Evolutionary conservation across 2,329 filamentous ascomycete species (phyloP).

Genomic region (Cytospora piceicola): DNA sequence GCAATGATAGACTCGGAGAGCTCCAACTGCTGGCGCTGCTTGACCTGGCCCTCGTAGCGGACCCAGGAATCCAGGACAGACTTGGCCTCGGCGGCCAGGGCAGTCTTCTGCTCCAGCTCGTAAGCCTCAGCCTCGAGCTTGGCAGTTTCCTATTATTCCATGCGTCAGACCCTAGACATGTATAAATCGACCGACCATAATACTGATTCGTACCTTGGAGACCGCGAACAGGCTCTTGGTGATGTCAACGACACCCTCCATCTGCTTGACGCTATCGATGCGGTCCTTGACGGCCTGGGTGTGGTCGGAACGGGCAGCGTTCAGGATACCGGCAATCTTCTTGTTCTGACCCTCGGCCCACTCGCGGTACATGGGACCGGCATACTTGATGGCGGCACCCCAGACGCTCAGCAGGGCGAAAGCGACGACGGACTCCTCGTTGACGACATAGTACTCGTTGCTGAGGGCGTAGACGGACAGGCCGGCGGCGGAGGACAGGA

Average conservation of each 20-base stretch:
- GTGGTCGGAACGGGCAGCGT: conserved; percentile 92
- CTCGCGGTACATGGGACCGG: conserved; percentile 86
- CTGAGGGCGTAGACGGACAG: conserved; percentile 92
- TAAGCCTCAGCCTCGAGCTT: conserved; percentile 93
- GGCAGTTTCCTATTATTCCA: conserved; percentile 78
- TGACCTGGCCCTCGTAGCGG: conserved; percentile 97
- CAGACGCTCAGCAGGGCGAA: conserved; percentile 93
- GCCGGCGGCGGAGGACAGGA: conserved; percentile 90
- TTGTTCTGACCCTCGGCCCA: conserved; percentile 89
- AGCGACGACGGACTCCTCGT: conserved; percentile 96
- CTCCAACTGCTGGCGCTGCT: conserved; percentile 97
- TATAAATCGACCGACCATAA: too few species aligned
- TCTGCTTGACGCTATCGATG: conserved; percentile 93
- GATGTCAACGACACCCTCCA: conserved; percentile 90
- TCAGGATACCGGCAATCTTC: conserved; percentile 94
- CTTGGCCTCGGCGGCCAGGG: conserved; percentile 92
- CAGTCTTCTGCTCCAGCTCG: conserved; percentile 96
- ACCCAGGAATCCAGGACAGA: conserved; percentile 96
- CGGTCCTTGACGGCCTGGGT: conserved; percentile 92
- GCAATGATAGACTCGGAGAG: conserved; percentile 89
- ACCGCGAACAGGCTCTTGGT: conserved; percentile 97
- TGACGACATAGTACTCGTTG: conserved; percentile 99
- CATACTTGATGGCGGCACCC: conserved; percentile 89
- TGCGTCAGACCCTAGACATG: conserved; percentile 29
- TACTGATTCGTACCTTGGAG: conserved; percentile 74